These are phyloP conservation scores for Fusarium newnesense DNA, from an alignment of 2,329 filamentous ascomycete species.

Conservation along the genomic window DNA sequence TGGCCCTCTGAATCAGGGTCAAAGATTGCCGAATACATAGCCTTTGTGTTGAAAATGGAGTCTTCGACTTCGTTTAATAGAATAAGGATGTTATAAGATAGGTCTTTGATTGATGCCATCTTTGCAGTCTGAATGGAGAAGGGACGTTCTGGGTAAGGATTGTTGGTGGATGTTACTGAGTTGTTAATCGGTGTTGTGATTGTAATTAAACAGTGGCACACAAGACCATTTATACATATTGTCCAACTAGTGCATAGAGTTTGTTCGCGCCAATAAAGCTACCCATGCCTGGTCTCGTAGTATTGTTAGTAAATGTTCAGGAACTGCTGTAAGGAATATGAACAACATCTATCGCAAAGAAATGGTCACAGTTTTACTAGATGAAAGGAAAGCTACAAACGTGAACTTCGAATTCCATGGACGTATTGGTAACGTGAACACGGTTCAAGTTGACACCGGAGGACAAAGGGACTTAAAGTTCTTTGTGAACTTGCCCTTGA, in stretches of 20 bases:
- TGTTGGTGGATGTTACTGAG: accelerated
- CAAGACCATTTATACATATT: accelerated
- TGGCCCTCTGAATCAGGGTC: no score
- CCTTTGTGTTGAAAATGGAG: no score
- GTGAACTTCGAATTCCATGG: accelerated
- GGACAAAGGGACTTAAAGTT: accelerated
- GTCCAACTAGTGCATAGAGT: accelerated
- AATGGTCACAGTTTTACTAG: accelerated
- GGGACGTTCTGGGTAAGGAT: accelerated
- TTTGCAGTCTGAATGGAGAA: accelerated
- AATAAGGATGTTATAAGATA: no score
- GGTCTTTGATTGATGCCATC: neutral
- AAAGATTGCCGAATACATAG: no score
- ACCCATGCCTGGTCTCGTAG: accelerated
- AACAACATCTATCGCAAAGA: neutral
- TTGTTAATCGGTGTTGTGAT: accelerated
- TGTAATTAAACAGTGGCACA: accelerated
- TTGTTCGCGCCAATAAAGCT: accelerated
- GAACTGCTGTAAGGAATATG: no score
- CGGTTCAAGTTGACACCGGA: accelerated
- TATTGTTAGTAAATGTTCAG: accelerated
- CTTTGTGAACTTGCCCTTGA: no score
- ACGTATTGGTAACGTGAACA: neutral
- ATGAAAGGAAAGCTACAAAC: accelerated
- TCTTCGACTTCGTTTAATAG: no score